Conservation (phyloP, 2,329 filamentous ascomycete genomes). For the Sporothrix brasiliensis region DNA sequence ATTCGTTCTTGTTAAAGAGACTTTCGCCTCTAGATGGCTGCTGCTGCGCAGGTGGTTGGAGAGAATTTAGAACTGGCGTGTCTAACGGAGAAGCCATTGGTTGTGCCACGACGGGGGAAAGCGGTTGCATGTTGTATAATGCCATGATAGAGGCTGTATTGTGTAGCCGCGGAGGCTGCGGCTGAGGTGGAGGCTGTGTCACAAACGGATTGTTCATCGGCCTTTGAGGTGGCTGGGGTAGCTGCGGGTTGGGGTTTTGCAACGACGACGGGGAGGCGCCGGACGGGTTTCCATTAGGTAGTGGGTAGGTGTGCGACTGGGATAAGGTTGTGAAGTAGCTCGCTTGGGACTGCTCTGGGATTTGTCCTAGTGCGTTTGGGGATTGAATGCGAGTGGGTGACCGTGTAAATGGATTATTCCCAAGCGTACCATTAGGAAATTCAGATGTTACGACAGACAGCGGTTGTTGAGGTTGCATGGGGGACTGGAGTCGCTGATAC, state of each 20-base stretch:
- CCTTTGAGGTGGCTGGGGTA: conserved; percentile 31
- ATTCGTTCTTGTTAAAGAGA: neutral
- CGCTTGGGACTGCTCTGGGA: conserved; percentile 56
- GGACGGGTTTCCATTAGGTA: conserved; percentile 31
- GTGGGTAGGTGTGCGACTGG: conserved; percentile 30
- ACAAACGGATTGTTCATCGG: conserved; percentile 42
- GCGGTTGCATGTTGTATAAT: conserved; percentile 67
- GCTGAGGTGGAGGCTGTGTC: conserved; percentile 42
- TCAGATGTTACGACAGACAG: conserved; percentile 49
- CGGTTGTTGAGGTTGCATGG: conserved; percentile 39
- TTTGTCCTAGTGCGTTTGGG: conserved; percentile 52
- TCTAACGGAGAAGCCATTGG: conserved; percentile 24
- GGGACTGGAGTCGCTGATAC: conserved; percentile 43
- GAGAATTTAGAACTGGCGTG: too few species aligned
- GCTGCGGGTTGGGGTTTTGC: conserved; percentile 1
- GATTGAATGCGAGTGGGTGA: conserved; percentile 57
- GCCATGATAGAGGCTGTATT: conserved; percentile 77
- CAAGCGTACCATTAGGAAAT: conserved; percentile 39
- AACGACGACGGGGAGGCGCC: conserved; percentile 12
- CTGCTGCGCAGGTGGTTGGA: conserved; percentile 31
- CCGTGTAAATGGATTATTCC: conserved; percentile 53
- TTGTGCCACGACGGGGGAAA: conserved; percentile 48
- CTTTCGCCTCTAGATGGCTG: conserved; percentile 35
- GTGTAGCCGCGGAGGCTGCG: conserved; percentile 52
- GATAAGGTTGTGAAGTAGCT: conserved; percentile 44